A percentile compares a stretch with the other conserved stretches of the same genome.
phyloP scores from a whole-genome alignment of 2,329 filamentous ascomycete genomes.

The Fusarium continuum region DNA sequence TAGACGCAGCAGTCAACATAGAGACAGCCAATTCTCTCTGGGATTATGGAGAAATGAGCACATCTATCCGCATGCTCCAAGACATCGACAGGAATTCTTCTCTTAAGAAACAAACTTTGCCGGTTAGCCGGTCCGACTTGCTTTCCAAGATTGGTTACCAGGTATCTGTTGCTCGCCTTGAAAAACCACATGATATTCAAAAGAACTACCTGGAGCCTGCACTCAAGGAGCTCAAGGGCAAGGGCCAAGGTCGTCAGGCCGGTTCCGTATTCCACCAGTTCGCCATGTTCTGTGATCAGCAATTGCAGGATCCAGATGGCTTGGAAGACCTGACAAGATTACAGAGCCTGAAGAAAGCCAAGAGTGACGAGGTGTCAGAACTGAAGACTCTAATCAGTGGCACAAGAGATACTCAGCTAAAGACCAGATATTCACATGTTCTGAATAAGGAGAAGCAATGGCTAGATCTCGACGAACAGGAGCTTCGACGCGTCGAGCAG shows the following conservation, averaged over 20 bases:
- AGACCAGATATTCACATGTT: slow-evolving; percentile 66
- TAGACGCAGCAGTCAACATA: slow-evolving; percentile 79
- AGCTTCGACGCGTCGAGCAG: slow-evolving; percentile 80
- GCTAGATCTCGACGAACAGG: slow-evolving; percentile 89
- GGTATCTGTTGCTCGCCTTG: slow-evolving; percentile 86
- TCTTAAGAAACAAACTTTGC: slow-evolving; percentile 74
- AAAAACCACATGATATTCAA: slow-evolving; percentile 91
- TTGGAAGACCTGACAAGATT: slow-evolving; percentile 86
- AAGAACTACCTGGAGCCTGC: slow-evolving; percentile 86
- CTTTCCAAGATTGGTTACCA: slow-evolving; percentile 89
- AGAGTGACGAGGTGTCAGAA: slow-evolving; percentile 80
- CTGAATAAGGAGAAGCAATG: slow-evolving; percentile 82
- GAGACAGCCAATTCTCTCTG: slow-evolving; percentile 91
- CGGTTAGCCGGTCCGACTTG: slow-evolving; percentile 78
- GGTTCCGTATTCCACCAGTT: slow-evolving; percentile 95
- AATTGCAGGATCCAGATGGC: slow-evolving; percentile 86
- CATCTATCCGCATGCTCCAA: slow-evolving; percentile 89
- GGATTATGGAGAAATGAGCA: slow-evolving; percentile 90
- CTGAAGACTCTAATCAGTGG: slow-evolving; percentile 68
- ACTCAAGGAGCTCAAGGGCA: slow-evolving; percentile 79
- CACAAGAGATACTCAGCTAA: slow-evolving; percentile 62
- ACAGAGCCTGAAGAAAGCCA: slow-evolving; percentile 79
- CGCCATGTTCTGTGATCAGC: slow-evolving; percentile 92
- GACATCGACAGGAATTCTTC: slow-evolving; percentile 69
- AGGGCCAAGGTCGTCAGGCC: slow-evolving; percentile 74